Evolutionary conservation across 768 basidiomycete species (phyloP).

Genomic region (Leccinum longicurvipes): DNA sequence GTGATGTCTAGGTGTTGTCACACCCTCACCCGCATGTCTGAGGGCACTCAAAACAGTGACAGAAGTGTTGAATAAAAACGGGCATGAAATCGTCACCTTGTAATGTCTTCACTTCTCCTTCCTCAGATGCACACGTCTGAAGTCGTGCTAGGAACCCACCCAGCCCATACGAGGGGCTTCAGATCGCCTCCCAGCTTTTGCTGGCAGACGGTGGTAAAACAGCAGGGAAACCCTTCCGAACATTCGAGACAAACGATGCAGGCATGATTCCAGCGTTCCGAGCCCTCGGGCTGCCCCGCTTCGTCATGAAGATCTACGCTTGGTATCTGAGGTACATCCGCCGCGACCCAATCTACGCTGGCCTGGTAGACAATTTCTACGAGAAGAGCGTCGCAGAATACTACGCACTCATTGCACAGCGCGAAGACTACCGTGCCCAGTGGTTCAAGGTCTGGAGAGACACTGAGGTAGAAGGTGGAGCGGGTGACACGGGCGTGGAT

Average conservation of each 20-base stretch:
- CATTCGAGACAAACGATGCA: conserved; percentile 47
- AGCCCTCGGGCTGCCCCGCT: conserved; percentile 44
- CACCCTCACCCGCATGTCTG: conserved; percentile 56
- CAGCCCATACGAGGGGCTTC: conserved; percentile 51
- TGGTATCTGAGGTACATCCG: conserved; percentile 52
- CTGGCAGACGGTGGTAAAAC: conserved; percentile 49
- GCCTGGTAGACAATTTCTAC: conserved; percentile 45
- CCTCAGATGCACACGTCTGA: background rate
- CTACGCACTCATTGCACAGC: conserved; percentile 43
- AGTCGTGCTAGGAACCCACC: conserved; percentile 25
- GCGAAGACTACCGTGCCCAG: conserved; percentile 39
- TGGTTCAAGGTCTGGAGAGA: conserved; percentile 38
- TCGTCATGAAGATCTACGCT: conserved; percentile 45
- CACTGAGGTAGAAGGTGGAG: conserved; percentile 18
- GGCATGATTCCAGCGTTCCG: conserved; percentile 40
- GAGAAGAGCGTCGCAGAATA: conserved; percentile 52
- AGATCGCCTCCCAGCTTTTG: conserved; percentile 50
- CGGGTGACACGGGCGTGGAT: conserved; percentile 48
- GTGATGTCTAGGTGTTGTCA: conserved; percentile 48
- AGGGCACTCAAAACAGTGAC: conserved; percentile 52
- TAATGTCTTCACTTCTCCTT: conserved; percentile 19
- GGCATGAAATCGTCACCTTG: conserved; percentile 56
- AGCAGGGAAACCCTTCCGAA: conserved; percentile 32
- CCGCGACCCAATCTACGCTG: conserved; percentile 51
- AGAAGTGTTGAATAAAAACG: conserved; percentile 40